These are phyloP conservation scores for Rhizopogon sp. DNA, from an alignment of 768 basidiomycete genomes.

Conservation along the genomic window DNA sequence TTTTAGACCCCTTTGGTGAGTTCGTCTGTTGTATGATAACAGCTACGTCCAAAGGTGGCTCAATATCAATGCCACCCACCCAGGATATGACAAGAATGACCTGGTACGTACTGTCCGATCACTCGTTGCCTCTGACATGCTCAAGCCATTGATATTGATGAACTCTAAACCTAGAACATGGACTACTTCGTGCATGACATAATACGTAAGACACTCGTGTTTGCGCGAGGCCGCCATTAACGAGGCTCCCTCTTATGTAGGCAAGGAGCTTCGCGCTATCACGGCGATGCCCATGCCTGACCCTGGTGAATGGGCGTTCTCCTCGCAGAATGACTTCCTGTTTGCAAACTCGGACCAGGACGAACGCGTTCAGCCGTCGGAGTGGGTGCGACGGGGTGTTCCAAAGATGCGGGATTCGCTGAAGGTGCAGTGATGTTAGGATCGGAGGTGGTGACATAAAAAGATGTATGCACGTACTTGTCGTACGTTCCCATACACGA, in stretches of 20 bases:
- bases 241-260: conserved; percentile 18
- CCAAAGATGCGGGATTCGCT: conserved; percentile 36
- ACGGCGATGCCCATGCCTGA: conserved; percentile 58
- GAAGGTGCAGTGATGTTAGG: not conserved
- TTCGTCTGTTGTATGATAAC: not conserved
- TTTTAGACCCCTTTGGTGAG: conserved; percentile 43
- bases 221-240: too few species aligned
- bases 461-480: too few species aligned
- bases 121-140: conserved; percentile 7
- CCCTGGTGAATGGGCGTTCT: conserved; percentile 56
- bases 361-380: conserved; percentile 40
- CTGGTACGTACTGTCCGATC: conserved; percentile 34
- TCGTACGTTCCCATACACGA: too few species aligned
- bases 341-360: conserved; percentile 29
- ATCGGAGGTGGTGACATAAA: too few species aligned
- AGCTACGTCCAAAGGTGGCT: not conserved
- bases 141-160: not conserved
- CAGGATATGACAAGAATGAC: conserved; percentile 69
- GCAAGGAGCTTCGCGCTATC: conserved; percentile 58
- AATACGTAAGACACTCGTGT: conserved; percentile 40
- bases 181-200: conserved; percentile 70
- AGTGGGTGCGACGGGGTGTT: conserved; percentile 53
- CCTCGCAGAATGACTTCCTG: conserved; percentile 51
- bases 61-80: not conserved
- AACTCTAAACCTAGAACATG: conserved; percentile 39